Percentiles rank a stretch among this genome's conserved stretches.
phyloP scores from a whole-genome alignment of 805 yeast genomes.

The Isabelozyma heimii region DNA sequence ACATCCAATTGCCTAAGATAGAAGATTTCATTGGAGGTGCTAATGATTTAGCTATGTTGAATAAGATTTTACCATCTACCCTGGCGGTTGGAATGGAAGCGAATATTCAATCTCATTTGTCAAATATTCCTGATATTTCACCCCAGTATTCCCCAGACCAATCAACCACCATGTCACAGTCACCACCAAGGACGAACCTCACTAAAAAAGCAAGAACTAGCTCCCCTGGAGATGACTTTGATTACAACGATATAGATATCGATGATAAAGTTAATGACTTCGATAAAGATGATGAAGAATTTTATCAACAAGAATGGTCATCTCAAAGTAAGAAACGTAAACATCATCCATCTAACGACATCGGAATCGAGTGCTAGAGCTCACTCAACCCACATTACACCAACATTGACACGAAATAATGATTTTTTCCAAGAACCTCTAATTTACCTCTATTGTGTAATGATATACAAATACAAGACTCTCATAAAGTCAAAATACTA shows the following conservation, averaged over 20 bases:
- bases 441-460: too few relatives aligned
- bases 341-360: conserved; percentile 12
- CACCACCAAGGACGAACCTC: not conserved
- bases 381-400: not conserved
- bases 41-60: conserved; percentile 17
- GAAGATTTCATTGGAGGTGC: conserved; percentile 21
- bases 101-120: conserved; percentile 4
- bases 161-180: not conserved
- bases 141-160: not conserved
- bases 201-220: not conserved
- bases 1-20: conserved; percentile 31
- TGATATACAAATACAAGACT: too few relatives aligned
- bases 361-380: conserved; percentile 8
- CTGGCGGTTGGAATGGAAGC: not conserved
- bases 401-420: not conserved
- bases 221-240: not conserved
- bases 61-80: conserved; percentile 16
- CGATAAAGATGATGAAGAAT: conserved; percentile 15
- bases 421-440: not conserved
- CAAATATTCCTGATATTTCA: conserved; percentile 5
- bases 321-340: conserved; percentile 6
- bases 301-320: conserved; percentile 15
- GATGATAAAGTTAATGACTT: conserved; percentile 13
- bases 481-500: too few relatives aligned
- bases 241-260: conserved; percentile 16